Percentiles rank a stretch among this genome's conserved stretches.
Evolutionary conservation across 768 basidiomycete species (phyloP).

Genomic region (Boletus barrowsii): DNA sequence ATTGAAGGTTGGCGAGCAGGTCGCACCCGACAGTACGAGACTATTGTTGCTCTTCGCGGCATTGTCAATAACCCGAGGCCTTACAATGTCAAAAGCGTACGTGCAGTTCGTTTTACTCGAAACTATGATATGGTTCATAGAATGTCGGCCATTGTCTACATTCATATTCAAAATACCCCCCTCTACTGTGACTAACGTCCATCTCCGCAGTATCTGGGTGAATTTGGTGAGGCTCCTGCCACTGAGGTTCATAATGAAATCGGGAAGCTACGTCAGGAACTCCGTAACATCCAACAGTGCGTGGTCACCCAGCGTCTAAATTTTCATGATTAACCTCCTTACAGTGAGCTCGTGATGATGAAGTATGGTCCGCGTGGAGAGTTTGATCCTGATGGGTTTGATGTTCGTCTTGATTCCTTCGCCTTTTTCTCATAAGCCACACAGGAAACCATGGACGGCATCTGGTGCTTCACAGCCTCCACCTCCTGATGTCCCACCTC

Average conservation of each 20-base stretch:
- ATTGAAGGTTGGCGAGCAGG: conserved; percentile 61
- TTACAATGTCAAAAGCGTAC: conserved; percentile 74
- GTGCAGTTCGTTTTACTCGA: conserved; percentile 19
- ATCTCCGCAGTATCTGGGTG: conserved; percentile 61
- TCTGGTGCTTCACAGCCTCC: conserved; percentile 36
- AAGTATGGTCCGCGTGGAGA: conserved; percentile 83
- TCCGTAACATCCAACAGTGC: conserved; percentile 74
- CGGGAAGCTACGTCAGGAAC: conserved; percentile 76
- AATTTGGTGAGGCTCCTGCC: conserved; percentile 68
- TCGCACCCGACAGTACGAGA: conserved; percentile 54
- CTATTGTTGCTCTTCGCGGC: conserved; percentile 57
- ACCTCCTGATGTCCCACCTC: conserved; percentile 40
- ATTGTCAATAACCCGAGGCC: conserved; percentile 73
- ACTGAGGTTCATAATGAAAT: conserved; percentile 79
- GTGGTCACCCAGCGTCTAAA: conserved; percentile 28
- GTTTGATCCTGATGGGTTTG: conserved; percentile 78
- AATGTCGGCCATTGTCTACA: too few relatives aligned
- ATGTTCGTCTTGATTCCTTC: not conserved
- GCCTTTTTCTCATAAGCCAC: not conserved
- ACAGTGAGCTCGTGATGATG: conserved; percentile 69
- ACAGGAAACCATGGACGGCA: conserved; percentile 44
- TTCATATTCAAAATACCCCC: not conserved
- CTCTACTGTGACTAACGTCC: not conserved
- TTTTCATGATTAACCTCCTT: conserved; percentile 4
- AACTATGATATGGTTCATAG: too few relatives aligned